Conservation (phyloP, 129 eudicot species). For the Lactuca saligna region DNA sequence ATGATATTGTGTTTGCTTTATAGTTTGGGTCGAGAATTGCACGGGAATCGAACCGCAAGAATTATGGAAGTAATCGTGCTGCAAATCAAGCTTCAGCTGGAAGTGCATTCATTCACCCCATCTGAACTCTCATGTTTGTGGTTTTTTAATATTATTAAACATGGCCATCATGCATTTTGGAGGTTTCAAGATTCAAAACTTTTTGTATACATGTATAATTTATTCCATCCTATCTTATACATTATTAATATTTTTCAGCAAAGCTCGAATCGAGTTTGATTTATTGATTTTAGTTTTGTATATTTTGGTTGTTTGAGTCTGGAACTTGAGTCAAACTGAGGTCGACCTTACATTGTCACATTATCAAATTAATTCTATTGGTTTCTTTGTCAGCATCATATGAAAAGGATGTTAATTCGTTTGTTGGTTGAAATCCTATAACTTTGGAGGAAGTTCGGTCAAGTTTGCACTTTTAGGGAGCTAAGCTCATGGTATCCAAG, state of each 20-base stretch:
- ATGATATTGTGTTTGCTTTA: not conserved
- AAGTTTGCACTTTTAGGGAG: too few species aligned
- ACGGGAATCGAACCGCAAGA: conserved; percentile 83
- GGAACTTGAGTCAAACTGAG: not conserved
- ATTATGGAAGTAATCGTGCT: conserved; percentile 95
- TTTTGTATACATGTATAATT: not conserved
- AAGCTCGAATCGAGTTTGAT: not conserved
- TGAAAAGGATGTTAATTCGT: too few species aligned
- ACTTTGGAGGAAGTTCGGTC: too few species aligned
- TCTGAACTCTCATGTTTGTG: not conserved
- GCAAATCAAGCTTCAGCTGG: conserved; percentile 99
- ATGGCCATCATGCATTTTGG: not conserved
- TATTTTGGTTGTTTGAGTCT: not conserved
- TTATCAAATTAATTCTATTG: too few species aligned
- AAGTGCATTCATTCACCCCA: conserved; percentile 53
- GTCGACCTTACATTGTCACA: too few species aligned
- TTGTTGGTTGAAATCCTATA: too few species aligned
- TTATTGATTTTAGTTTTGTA: too few species aligned
- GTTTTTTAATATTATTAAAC: not conserved
- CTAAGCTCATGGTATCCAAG: too few species aligned
- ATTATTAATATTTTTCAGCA: too few species aligned
- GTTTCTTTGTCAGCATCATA: too few species aligned
- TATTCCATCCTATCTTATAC: too few species aligned
- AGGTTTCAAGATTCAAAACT: not conserved
- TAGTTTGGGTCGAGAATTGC: conserved; percentile 97